Evolutionary conservation across 768 basidiomycete genomes (phyloP), one percentile per base, ranked within the genome.

Genomic region (Lentinus tigrinus): DNA sequence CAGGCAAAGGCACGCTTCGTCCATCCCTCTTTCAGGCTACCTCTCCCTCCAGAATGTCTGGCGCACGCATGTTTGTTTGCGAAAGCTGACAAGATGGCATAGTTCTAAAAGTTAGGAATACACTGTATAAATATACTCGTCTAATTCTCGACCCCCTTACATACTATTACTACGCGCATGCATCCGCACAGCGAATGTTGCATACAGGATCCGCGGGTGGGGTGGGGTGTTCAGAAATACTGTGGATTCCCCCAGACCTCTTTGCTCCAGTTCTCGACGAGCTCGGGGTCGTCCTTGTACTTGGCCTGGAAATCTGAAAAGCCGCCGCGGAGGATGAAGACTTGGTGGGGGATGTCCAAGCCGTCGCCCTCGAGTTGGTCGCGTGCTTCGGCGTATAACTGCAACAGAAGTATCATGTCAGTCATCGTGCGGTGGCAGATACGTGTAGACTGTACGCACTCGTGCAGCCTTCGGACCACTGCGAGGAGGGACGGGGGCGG

Each of bases 381-480:
- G 47, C 87, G 77, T n/a, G 77, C 84, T 69, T 88, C 83, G 54
- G 85, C 79, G 69, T 89, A 93, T 42, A 86, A 80, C 88, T 91
- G 62, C n/a, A n/a, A n/a, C n/a, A n/a, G n/a, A n/a, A 50, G 28
- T 43, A 31, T 54, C 8, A 26, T 24, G 46, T 47, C 37, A 40
- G 47, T n/a, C 3, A n/a, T 9, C 3, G 17, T 4, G 38, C 56
- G 52, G 60, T 13, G 34, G 57, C 52, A 61, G 50, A 19, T 0
- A 44, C 19, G 27, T 17, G 17, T 9, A 16, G 16, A 21, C 24
- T 21, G 23, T 27, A 66, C 78, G 36, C 70, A 92, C 92, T 60
- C 81, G 75, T 38, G 91, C 91, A 54, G 91, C 88, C 65, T 84
- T 85, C 0, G 91, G 92, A 17, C 91, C 91, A 43, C 91, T 91